Evolutionary conservation across 208 protist species (phyloP), one percentile per base, ranked within the genome.

Genomic region (Crithidia expoeki): DNA sequence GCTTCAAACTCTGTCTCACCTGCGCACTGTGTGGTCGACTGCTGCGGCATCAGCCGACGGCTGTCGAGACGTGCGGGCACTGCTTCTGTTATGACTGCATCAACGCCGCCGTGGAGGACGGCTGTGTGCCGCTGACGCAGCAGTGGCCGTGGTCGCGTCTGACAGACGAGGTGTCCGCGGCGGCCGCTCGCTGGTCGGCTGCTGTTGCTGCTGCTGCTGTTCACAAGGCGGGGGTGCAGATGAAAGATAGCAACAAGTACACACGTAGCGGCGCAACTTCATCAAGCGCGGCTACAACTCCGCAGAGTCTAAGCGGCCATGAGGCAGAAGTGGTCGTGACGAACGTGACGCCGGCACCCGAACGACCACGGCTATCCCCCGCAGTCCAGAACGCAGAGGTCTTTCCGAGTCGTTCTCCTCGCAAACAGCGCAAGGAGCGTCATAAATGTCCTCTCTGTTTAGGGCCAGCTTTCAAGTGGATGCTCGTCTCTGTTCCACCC

Each of bases 21-120:
- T 93, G 88, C 62, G 81, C 84, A 1, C 40, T 93, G 27, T 93
- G 88, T 72, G 51, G 79, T 4, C 30, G 50, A 16, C 61, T 83
- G 2, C 44, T 93, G 23, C 32, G 79, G 12, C n/a, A 77, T 36
- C 65, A 86, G 6, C 78, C 86, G 7, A 73, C 76, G 25, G 79
- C 72, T 25, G 68, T 93, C 34, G 79, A 89, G 38, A 86, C 83
- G 12, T 95, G 90, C 51, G 90, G 90, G 0, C 90, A 95, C 68
- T 76, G 56, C 30, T 95, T 93, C 77, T 95, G 90, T 60, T 75
- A 82, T 28, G 50, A 74, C 33, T 95, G 90, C 71, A 88, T 95
- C 51, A 86, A 92, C 66, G 27, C 17, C 14, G 87, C 62, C 6
- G 65, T 93, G 6, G 90, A 93, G 74, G 61, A 86, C 3, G 88